phyloP scores from a whole-genome alignment of 106 monocot genomes.

The Chionographis japonica region DNA sequence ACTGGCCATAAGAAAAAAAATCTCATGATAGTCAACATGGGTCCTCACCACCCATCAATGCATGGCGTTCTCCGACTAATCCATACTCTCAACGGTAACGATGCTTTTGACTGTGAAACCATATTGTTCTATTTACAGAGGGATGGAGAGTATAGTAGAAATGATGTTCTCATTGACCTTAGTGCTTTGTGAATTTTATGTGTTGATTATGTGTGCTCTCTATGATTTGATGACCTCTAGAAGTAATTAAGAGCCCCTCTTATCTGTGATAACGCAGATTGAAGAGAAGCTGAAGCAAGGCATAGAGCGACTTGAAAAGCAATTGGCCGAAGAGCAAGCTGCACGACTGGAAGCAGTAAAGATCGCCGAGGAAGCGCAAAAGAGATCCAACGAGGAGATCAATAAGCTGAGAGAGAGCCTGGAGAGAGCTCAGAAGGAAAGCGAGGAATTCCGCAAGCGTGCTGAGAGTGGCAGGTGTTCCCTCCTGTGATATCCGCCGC shows the following conservation, averaged over 20 bases:
- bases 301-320: conserved; percentile 32
- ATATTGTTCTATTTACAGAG: too few relatives aligned
- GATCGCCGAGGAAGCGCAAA: conserved; percentile 18
- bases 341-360: conserved; percentile 42
- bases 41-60: too few relatives aligned
- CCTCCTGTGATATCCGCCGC: conserved; percentile 15
- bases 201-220: too few relatives aligned
- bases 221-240: too few relatives aligned
- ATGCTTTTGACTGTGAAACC: too few relatives aligned
- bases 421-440: conserved; percentile 25
- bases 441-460: conserved; percentile 7
- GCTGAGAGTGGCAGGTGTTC: conserved; percentile 3
- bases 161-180: too few relatives aligned
- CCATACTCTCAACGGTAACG: too few relatives aligned
- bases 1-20: too few relatives aligned
- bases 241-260: not conserved
- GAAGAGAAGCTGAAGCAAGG: conserved; percentile 30
- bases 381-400: conserved; percentile 35
- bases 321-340: conserved; percentile 35
- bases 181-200: too few relatives aligned
- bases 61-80: too few relatives aligned
- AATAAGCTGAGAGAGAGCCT: conserved; percentile 26
- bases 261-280: conserved; percentile 15
- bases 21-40: too few relatives aligned
- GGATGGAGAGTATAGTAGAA: too few relatives aligned